Base-by-base conservation (phyloP, 331 rosid genomes). In the Rosa hybrid region DNA sequence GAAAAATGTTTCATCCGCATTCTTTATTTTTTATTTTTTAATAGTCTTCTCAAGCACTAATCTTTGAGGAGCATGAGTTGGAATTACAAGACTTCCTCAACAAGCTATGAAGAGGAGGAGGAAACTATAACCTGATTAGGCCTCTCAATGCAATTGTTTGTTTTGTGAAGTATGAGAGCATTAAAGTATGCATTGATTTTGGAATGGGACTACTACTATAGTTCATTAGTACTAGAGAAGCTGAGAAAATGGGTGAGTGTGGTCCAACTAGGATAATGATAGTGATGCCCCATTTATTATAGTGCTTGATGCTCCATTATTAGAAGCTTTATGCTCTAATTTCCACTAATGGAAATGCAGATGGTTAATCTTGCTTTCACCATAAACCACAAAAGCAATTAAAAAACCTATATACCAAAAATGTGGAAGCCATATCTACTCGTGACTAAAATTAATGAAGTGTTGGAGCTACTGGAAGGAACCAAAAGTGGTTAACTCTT, bases 231-330 rank as follows among this genome's bases (percentile, higher is more conserved):
- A 0, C 3, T 12, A 64, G 20, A 64, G 71, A 30, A 30, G 71
- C 18, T 6, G 21, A 65, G 70, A 13, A 42, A 67, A 38, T 68
- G 72, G 12, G 72, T 16, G 12, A 39, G 70, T 17, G 72, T 68
- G 72, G 49, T 68, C 38, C 74, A 44, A 11, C 38, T 20, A 5
- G 38, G 54, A n/a, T n/a, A 21, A 44, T 20, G 34, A n/a, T 42
- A 42, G 10, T 44, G n/a, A 70, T 44, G 11, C 34, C 25, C 74
- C 54, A 44, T 42, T 39, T n/a, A 18, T 18, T 20, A 41, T 4
- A 68, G 72, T n/a, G 51, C 2, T 70, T 70, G 56, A 70, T 45
- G 74, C 74, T 70, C 74, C 56, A 45, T 70, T 21, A 45, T 70
- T 70, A 6, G 72, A 39, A 68, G 50, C 50, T 68, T 38, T 21